Base-by-base conservation (phyloP, 2,329 filamentous ascomycete species). In the Aspergillus transmontanensis region DNA sequence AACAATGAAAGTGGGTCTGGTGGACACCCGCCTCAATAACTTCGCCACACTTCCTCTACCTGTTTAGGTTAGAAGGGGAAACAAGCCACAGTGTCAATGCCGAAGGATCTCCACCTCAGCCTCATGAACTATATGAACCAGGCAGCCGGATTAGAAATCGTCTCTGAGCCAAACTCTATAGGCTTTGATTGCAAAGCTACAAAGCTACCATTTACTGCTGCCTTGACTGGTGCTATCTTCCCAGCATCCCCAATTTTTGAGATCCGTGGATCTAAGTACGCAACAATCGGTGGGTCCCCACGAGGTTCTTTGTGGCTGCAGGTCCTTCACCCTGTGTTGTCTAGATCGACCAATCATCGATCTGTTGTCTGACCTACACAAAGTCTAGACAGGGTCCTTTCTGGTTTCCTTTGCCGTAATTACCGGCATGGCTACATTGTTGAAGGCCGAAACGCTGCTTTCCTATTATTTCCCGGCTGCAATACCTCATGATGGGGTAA, bases 41-140 rank as follows among this genome's bases (percentile, higher is more conserved):
- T 59, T 59, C 57, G 57, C 57, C 57, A 59, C 57, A 59, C 7
- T 10, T 6, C 30, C 9, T 11, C 51, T 54, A 6, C 32, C 32
- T n/a, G 4, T 23, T 36, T 10, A 12, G 30, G 30, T 36, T 36
- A 34, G 19, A 6, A n/a, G 1, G 39, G 6, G 16, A n/a, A 6
- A 36, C 28, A 7, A 54, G 51, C 51, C 51, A 54, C 51, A 32
- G 30, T 7, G 50, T 53, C 30, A 54, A 36, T 34, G 30, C 28
- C 28, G 32, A 54, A 32, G 7, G 28, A 54, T 32, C 51, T 54
- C 51, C 51, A 54, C 51, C 21, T 55, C 51, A 55, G 51, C 51
- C 51, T 55, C 51, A 55, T 28, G 21, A 39, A 39, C 26, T 21
- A 55, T 39, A 7, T n/a, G 16, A 54, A 54, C 51, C 51, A 54